Base-by-base conservation (phyloP, 495 filamentous ascomycete genomes). In the Penicillium paxilli region DNA sequence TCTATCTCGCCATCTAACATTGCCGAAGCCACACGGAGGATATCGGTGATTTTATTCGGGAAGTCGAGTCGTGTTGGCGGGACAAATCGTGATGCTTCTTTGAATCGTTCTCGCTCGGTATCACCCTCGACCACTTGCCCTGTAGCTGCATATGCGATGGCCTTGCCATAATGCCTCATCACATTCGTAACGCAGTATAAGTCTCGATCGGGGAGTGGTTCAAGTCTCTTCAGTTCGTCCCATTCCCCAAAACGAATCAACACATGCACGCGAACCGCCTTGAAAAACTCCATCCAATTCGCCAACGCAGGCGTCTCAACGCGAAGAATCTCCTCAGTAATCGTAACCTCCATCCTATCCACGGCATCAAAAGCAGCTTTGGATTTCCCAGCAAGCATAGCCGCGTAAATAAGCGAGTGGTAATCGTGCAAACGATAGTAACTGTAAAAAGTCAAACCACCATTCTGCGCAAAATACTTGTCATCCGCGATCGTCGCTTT, bases 1-100 rank as follows among this genome's bases (percentile, higher is more conserved):
- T 82, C 77, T 26, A 88, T 67, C 56, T 88, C 85, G 5, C 85
- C 84, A 24, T 84, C 79, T 2, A 87, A 66, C 83, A 88, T 86
- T 5, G 78, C 76, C 3, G 65, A 59, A 0, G 77, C 82, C 4
- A 88, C 71, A n/a, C 59, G 55, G 1, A 88, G 64, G 19, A 86
- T 78, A 49, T 85, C 80, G 25, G 63, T 58, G 24, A 76, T 78
- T 7, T 70, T 83, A 60, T 84, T 84, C 51, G 82, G 83, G 65
- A 83, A 87, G 7, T 81, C 53, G 0, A 37, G 44, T 10, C 65
- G 65, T 0, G 59, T 17, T 72, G 82, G 42, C 74, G 77, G 76
- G 0, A 88, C 80, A 0, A 35, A 45, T 4, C 71, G 49, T 4
- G 69, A 57, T 0, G 83, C 79, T 17, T 69, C 51, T 1, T 51